Conservation (phyloP, 2,329 filamentous ascomycete genomes). For the Trichoderma gracile region DNA sequence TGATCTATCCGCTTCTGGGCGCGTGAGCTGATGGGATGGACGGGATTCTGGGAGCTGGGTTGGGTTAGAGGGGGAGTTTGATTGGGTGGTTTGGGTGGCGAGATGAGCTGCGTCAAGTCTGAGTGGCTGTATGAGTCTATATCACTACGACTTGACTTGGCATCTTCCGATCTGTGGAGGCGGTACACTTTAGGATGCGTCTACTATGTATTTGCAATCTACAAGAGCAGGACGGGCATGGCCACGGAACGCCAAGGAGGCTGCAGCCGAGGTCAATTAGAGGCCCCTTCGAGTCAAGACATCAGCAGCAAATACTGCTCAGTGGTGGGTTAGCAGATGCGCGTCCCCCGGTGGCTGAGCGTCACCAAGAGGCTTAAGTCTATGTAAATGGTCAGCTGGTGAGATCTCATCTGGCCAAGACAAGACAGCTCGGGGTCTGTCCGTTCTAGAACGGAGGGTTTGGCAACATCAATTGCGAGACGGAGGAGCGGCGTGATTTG, state of each 20-base stretch:
- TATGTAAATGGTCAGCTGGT: slow-evolving; percentile 7
- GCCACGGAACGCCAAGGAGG: too few species aligned
- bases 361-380: not conserved
- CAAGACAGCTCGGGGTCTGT: not conserved
- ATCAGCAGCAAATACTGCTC: slow-evolving; percentile 1
- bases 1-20: not conserved
- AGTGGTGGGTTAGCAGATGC: not conserved
- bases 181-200: too few species aligned
- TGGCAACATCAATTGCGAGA: not conserved
- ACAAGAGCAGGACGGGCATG: too few species aligned
- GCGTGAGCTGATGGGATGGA: too few species aligned
- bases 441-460: slow-evolving; percentile 7
- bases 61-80: not conserved
- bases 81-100: not conserved
- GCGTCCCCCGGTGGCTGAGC: slow-evolving; percentile 14
- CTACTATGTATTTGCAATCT: too few species aligned
- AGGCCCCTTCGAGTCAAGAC: not conserved
- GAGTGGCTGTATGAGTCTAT: too few species aligned
- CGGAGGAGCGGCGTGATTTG: not conserved
- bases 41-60: not conserved
- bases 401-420: slow-evolving; percentile 14
- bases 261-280: not conserved
- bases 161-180: too few species aligned
- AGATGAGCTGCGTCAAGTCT: too few species aligned
- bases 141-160: too few species aligned